phyloP scores from a whole-genome alignment of 1,139 yeast species.

The Geotrichum carabidarum region DNA sequence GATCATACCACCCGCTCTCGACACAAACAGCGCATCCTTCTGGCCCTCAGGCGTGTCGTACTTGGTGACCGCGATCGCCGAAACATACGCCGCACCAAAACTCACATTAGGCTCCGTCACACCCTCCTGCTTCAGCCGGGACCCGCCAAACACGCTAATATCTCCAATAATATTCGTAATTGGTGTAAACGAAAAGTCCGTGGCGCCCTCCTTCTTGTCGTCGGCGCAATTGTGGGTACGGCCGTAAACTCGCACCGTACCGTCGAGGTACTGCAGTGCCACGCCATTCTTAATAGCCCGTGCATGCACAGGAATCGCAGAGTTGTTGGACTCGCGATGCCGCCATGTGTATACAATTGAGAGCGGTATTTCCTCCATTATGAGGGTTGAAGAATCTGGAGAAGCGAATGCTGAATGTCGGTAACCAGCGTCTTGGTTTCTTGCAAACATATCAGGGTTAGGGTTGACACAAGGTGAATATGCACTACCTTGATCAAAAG shows the following conservation, averaged over 20 bases:
- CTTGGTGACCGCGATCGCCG: constrained; percentile 13
- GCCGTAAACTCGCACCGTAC: constrained; percentile 11
- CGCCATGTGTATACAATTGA: constrained; percentile 16
- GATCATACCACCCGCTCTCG: constrained; percentile 7
- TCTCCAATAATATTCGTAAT: constrained; percentile 10
- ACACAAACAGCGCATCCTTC: constrained; percentile 12
- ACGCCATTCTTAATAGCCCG: constrained; percentile 12
- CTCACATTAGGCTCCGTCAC: constrained; percentile 7
- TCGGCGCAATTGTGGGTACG: background rate
- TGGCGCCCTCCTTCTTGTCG: background rate
- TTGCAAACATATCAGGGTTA: too few species aligned
- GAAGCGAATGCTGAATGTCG: background rate
- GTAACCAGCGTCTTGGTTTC: too few species aligned
- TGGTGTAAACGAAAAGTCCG: background rate
- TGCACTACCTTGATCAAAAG: too few species aligned
- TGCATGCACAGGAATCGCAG: constrained; percentile 15
- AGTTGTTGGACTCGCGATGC: constrained; percentile 14
- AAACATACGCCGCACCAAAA: constrained; percentile 7
- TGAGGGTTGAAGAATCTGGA: background rate
- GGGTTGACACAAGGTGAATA: too few species aligned
- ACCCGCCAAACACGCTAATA: background rate
- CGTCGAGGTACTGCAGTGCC: constrained; percentile 15
- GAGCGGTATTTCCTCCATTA: constrained; percentile 8
- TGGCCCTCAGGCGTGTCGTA: constrained; percentile 10
- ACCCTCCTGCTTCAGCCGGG: background rate